Base-by-base conservation (phyloP, 1,284 basidiomycete genomes). In the Ustilago sp. region DNA sequence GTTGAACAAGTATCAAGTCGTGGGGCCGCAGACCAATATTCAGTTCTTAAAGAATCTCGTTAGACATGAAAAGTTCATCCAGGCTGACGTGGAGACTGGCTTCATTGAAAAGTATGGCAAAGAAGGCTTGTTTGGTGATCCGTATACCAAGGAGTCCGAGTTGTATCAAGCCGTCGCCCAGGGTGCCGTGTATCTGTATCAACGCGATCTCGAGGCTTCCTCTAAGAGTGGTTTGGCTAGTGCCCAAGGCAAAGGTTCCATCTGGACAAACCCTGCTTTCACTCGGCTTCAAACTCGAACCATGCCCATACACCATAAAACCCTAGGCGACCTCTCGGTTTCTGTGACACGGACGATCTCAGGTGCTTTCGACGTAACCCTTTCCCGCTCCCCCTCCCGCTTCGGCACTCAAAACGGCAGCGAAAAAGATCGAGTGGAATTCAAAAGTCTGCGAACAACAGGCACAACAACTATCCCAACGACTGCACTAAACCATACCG, bases 1-100 rank as follows among this genome's bases (percentile, higher is more conserved):
- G 6, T 87, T 97, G 53, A 92, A 92, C 62, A 91, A 95, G 81
- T 98, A 96, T 85, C 91, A 93, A 82, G 92, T 97, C 59, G 94
- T 95, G 0, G 95, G 95, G 13, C 92, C 95, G 2, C 90, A 91
- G 12, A 97, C 95, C 19, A 98, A 97, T 83, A 89, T 98, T 43
- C 93, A 95, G 83, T 98, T 98, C 86, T 87, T 98, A 69, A 89
- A 92, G 68, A 89, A 88, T 0, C 89, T 98, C 51, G 93, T 94
- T 0, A 90, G 91, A 0, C 92, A 97, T 84, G 84, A 89, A 35
- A 89, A 91, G 6, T 97, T 98, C 82, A 89, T 93, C 19, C 88
- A 89, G 36, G 93, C 89, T n/a, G 91, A 95, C 65, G 90, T 98
- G 6, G 95, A 97, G 86, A 97, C 95, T 8, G 94, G 94, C 2